These are phyloP conservation scores for Lactarius vividus DNA, from an alignment of 768 basidiomycete genomes.

Conservation along the genomic window DNA sequence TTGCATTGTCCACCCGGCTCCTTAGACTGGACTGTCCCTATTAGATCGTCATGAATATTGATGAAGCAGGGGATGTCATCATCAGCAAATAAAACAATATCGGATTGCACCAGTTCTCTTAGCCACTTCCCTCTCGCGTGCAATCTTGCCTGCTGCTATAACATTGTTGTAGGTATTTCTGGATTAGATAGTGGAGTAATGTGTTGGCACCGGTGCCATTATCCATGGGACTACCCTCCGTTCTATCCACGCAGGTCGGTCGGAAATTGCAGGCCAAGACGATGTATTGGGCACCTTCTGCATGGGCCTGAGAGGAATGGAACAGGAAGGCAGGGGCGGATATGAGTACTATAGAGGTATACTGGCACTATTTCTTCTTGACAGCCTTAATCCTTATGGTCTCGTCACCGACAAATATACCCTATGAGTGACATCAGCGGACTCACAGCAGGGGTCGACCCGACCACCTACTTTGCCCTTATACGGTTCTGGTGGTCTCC, in stretches of 20 bases:
- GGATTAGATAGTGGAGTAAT: neutral
- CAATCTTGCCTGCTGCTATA: neutral
- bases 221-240: neutral
- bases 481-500: conserved; percentile 93
- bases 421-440: conserved; percentile 44
- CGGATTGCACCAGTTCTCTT: too few species aligned
- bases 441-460: conserved; percentile 9
- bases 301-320: neutral
- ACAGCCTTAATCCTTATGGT: conserved; percentile 87
- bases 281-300: neutral
- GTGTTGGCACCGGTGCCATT: neutral
- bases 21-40: too few species aligned
- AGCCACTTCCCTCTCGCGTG: too few species aligned
- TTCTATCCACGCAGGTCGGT: neutral
- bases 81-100: too few species aligned
- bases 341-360: conserved; percentile 13
- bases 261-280: neutral
- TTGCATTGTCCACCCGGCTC: neutral
- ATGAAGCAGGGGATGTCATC: too few species aligned
- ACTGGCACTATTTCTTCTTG: conserved; percentile 81
- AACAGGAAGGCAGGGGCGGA: neutral
- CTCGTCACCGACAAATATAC: conserved; percentile 92
- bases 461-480: conserved; percentile 85
- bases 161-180: neutral
- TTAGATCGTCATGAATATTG: too few species aligned